Evolutionary conservation across 768 basidiomycete genomes (phyloP), one percentile per base, ranked within the genome.

Genomic region (Agaricus subrufescens): DNA sequence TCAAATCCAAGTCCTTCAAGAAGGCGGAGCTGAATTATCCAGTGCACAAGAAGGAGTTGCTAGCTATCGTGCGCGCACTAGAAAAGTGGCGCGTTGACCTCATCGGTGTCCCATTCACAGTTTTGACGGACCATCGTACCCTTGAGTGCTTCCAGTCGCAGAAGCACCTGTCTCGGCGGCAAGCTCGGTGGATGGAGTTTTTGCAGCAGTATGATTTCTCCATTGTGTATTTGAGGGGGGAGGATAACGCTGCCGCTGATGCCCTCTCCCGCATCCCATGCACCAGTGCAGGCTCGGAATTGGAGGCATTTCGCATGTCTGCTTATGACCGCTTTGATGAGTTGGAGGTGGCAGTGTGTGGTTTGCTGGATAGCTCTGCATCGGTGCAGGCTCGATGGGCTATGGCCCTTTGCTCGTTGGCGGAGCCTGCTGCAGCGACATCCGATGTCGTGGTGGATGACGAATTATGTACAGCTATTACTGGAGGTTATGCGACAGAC

Each of bases 111-210:
- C 51, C 23, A 10, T 60, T 66, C 65, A 3, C 30, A 0, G 63
- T 77, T 9, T 68, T 56, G 42, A 74, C 71, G 0, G 73, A 76
- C 48, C 75, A 77, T 55, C 47, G 62, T 0, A 68, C 72, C 0
- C 61, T 73, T 2, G 66, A 73, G 51, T 58, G 63, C 38, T 69
- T 75, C 49, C 7, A 60, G 0, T 54, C 60, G 0, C 74, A 75
- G 54, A 48, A 54, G 2, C 61, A 72, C n/a, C 49, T 78, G 2
- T 73, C 68, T 0, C 54, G 61, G 0, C 51, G 61, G 0, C 73
- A 76, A 46, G 59, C 60, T 0, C 53, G 63, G 0, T 76, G 72
- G 75, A 52, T 60, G 39, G 63, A 73, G 57, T 65, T 67, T 37
- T 45, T 78, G 71, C 31, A 31, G 9, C 31, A 31, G 31, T 31